phyloP scores from a whole-genome alignment of 306 rosid genomes.

The Citrullus mucosospermus region DNA sequence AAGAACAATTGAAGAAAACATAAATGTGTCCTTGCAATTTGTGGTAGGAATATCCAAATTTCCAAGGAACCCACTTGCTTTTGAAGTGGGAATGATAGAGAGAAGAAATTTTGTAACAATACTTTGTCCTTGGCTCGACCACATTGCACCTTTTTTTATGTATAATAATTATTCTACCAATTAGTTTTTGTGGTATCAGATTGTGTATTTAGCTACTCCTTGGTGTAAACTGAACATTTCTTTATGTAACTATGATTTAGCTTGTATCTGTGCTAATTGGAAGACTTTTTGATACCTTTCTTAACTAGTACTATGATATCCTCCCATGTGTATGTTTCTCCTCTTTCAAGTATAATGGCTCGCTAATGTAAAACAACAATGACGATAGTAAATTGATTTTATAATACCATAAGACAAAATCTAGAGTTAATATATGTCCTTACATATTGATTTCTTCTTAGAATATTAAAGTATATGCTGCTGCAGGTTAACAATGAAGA shows the following conservation, averaged over 20 bases:
- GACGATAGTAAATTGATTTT: neutral
- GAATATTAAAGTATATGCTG: neutral
- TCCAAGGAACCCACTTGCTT: neutral
- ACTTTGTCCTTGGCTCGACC: neutral
- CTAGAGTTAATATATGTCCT: neutral
- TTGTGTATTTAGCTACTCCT: neutral
- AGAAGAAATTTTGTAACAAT: neutral
- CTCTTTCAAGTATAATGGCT: neutral
- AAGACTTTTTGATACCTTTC: neutral
- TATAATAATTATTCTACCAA: neutral
- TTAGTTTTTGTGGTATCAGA: neutral
- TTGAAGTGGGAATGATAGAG: neutral
- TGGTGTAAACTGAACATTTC: neutral
- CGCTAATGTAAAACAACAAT: neutral
- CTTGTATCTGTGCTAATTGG: neutral
- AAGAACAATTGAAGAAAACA: neutral
- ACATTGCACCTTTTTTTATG: neutral
- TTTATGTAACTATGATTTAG: neutral
- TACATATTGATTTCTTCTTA: neutral
- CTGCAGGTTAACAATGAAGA: slow-evolving; percentile 55
- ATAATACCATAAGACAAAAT: neutral
- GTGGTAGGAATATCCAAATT: neutral
- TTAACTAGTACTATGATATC: neutral
- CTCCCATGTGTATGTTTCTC: neutral
- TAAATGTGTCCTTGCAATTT: neutral